Base-by-base conservation (phyloP, 78 protist species). In the Speleostelium caveatum region DNA sequence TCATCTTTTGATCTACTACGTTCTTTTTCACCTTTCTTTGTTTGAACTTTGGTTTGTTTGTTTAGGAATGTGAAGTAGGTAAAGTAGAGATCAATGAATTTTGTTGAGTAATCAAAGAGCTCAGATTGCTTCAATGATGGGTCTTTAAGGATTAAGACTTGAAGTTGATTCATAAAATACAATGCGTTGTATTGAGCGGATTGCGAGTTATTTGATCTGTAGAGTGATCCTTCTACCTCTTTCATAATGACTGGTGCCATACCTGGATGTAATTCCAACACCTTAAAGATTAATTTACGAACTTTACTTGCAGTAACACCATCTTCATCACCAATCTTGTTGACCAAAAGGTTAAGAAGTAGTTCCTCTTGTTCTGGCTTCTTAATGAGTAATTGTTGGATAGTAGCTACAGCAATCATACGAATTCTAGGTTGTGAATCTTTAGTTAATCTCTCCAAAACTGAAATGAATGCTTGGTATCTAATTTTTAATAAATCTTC, bases 281-380 rank as follows among this genome's bases (percentile, higher is more conserved):
- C 61, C n/a, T 24, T n/a, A 3, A 22, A 24, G 24, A 95, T 58
- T 3, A 68, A 74, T 55, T 75, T 63, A 12, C 41, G 14, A 3
- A 63, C 94, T 21, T 75, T 75, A 14, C 92, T 32, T 26, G 92
- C 94, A 14, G 79, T 41, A 6, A 63, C 63, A 45, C 69, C 66
- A 26, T 86, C 93, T 6, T 38, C 22, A 67, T 95, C 97, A 28
- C 94, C 95, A 32, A 95, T n/a, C 72, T 91, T 95, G 75, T 90
- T 87, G 24, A 87, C 92, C 19, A 95, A 22, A 4, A 90, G 19
- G 7, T 75, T 49, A 14, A 95, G 65, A 53, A 95, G 80, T 0
- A 36, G 45, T 35, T 90, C 73, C 33, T 95, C 96, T 62, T 78
- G 86, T 79, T 95, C 96, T 16, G 94, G 94, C 26, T 75, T 63